Conservation (phyloP, 371 early-diverging fungal species). For the Blakeslea trispora region DNA sequence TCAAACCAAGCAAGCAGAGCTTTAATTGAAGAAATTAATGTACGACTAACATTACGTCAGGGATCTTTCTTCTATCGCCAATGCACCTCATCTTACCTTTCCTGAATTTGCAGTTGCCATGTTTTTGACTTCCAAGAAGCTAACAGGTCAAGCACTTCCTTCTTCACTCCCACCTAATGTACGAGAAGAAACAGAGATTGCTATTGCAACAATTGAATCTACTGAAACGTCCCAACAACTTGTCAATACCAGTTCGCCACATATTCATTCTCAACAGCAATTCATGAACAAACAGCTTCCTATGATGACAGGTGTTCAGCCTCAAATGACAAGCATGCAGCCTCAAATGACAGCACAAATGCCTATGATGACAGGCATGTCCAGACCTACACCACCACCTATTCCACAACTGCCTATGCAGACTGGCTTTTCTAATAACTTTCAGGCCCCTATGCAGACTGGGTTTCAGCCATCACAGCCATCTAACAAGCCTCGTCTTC, state of each 20-base stretch:
- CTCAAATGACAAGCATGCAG: conserved; percentile 18
- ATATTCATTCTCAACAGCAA: conserved; percentile 23
- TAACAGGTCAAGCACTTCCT: conserved; percentile 49
- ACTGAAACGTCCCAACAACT: conserved; percentile 33
- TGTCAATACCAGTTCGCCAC: conserved; percentile 10
- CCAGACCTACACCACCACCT: conserved; percentile 19
- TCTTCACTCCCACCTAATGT: conserved; percentile 38
- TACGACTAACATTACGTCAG: conserved; percentile 17
- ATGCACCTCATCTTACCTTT: conserved; percentile 48
- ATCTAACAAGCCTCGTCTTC: conserved; percentile 36
- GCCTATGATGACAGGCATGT: conserved; percentile 27
- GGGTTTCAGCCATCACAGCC: conserved; percentile 21
- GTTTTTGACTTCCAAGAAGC: conserved; percentile 52
- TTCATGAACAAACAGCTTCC: conserved; percentile 16
- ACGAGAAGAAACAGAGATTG: conserved; percentile 48
- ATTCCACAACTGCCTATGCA: conserved; percentile 22
- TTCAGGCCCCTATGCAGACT: conserved; percentile 28
- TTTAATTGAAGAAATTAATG: not conserved
- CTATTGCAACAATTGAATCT: conserved; percentile 54
- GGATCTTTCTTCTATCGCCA: conserved; percentile 51
- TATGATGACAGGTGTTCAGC: conserved; percentile 13
- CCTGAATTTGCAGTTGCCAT: conserved; percentile 65
- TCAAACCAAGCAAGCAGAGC: too few species aligned
- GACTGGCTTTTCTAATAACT: conserved; percentile 18
- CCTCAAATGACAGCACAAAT: conserved; percentile 26